These are phyloP conservation scores for Hemileccinum impolitum DNA, from an alignment of 768 basidiomycete genomes.

Conservation along the genomic window DNA sequence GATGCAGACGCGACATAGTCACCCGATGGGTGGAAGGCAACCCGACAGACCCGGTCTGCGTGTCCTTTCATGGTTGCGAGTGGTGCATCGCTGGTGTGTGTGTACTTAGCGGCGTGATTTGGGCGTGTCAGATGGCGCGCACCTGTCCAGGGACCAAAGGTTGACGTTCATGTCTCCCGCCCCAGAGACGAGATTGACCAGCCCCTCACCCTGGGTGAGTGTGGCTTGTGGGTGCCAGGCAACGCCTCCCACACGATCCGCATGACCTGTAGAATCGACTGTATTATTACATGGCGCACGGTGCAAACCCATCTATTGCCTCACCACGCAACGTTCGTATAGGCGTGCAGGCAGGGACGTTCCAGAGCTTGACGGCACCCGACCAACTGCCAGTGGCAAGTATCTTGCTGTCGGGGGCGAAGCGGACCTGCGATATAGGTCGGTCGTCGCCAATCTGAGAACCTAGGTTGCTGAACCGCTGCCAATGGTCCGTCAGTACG, in stretches of 20 bases:
- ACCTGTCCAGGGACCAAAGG: slow-evolving; percentile 89
- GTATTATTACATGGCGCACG: slow-evolving; percentile 4
- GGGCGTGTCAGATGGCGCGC: slow-evolving; percentile 13
- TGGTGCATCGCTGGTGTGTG: slow-evolving; percentile 65
- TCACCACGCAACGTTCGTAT: slow-evolving; percentile 72
- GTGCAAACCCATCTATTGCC: slow-evolving; percentile 8
- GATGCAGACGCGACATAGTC: slow-evolving; percentile 91
- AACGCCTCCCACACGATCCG: slow-evolving; percentile 89
- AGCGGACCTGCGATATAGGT: slow-evolving; percentile 90
- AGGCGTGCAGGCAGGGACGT: slow-evolving; percentile 85
- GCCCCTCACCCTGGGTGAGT: slow-evolving; percentile 54
- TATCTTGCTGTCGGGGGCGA: slow-evolving; percentile 85
- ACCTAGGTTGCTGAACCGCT: slow-evolving; percentile 91
- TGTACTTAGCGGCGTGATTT: slow-evolving; percentile 3
- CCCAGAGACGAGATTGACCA: slow-evolving; percentile 86
- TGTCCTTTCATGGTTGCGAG: slow-evolving; percentile 88
- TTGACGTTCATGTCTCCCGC: slow-evolving; percentile 84
- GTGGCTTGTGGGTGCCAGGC: slow-evolving; percentile 98
- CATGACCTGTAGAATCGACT: slow-evolving; percentile 56
- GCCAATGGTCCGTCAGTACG: not conserved
- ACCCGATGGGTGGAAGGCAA: slow-evolving; percentile 96
- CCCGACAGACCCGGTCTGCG: slow-evolving; percentile 84
- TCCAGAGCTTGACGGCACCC: slow-evolving; percentile 93
- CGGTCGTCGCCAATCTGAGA: slow-evolving; percentile 98
- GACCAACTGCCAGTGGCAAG: slow-evolving; percentile 97